phyloP scores from a whole-genome alignment of 768 basidiomycete genomes.

The Clavaria fumosa region DNA sequence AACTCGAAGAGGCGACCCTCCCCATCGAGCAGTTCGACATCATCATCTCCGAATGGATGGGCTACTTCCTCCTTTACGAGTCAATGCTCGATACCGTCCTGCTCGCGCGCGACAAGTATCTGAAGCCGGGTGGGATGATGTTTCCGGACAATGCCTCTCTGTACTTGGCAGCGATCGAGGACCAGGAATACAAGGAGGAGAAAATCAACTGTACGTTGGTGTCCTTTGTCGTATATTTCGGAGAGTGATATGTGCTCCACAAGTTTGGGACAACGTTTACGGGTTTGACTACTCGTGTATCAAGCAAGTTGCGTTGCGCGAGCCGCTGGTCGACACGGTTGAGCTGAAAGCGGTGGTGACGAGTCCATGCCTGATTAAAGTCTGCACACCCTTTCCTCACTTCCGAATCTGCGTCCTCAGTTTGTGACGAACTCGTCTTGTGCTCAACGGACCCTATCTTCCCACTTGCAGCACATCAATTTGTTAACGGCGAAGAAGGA shows the following conservation, averaged over 20 bases:
- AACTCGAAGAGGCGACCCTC: conserved; percentile 84
- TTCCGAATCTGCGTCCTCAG: conserved; percentile 1
- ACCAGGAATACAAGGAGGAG: conserved; percentile 98
- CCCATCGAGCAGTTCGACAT: conserved; percentile 92
- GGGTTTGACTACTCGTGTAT: conserved; percentile 99
- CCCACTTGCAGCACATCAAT: conserved; percentile 55
- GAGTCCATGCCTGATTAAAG: conserved; percentile 82
- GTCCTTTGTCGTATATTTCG: not conserved
- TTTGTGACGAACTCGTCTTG: not conserved
- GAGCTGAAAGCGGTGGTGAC: conserved; percentile 92
- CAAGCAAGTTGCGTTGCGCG: conserved; percentile 92
- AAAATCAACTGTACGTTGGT: conserved; percentile 87
- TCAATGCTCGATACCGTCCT: conserved; percentile 99
- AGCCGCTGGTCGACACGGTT: conserved; percentile 97
- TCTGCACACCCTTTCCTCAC: conserved; percentile 15
- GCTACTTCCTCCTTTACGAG: conserved; percentile 97
- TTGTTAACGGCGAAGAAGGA: conserved; percentile 88
- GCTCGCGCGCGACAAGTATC: conserved; percentile 90
- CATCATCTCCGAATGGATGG: conserved; percentile 99
- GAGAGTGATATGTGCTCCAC: conserved; percentile 1
- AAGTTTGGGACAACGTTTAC: conserved; percentile 99
- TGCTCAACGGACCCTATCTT: not conserved
- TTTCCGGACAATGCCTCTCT: conserved; percentile 92
- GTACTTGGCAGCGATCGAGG: conserved; percentile 94
- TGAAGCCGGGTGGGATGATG: conserved; percentile 79